Evolutionary conservation across 805 yeast species (phyloP), one percentile per base, ranked within the genome.

Genomic region (Myxozyma udenii): DNA sequence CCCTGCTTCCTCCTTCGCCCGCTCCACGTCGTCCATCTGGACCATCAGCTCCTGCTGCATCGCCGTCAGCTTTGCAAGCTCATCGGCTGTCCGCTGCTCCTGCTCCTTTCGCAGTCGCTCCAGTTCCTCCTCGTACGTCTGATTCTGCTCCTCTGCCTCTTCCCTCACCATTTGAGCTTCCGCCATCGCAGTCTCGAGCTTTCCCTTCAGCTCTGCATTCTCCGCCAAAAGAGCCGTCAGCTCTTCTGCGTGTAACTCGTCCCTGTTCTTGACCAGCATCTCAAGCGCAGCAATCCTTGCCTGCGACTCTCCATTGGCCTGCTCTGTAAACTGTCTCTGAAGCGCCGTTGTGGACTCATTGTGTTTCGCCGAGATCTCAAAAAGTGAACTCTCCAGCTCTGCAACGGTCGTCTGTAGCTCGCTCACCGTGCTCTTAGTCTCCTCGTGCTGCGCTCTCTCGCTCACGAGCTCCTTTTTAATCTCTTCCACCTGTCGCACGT

Each of bases 281-380:
- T 28, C 33, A 9, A 28, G 14, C 33, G 9, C 33, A 14, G 9
- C 14, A 14, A 28, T 28, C 9, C 33, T 9, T 28, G 33, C 33
- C 9, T 14, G 33, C 33, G 33, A 9, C 33, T 28, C 33, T 28
- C 12, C 33, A 28, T 28, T 28, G 14, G 33, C 33, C 9, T 9
- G 12, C 14, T 28, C 33, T 9, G 12, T 28, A 9, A 28, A 14
- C 9, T 28, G 12, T 9, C 33, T 9, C 33, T 28, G 12, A 28
- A 28, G 33, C 14, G 33, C 33, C 9, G 33, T 9, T 9, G 12
- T 9, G 14, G 33, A 9, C 14, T 28, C 38, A 12, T 35, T 39
- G 26, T 49, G 46, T 25, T 44, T 21, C 23, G 48, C 46, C 3
- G 53, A 49, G 16, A 49, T 44, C 3, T 49, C 53, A 16, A 49